Conservation (phyloP, 805 yeast genomes). For the Brettanomyces nanus region DNA sequence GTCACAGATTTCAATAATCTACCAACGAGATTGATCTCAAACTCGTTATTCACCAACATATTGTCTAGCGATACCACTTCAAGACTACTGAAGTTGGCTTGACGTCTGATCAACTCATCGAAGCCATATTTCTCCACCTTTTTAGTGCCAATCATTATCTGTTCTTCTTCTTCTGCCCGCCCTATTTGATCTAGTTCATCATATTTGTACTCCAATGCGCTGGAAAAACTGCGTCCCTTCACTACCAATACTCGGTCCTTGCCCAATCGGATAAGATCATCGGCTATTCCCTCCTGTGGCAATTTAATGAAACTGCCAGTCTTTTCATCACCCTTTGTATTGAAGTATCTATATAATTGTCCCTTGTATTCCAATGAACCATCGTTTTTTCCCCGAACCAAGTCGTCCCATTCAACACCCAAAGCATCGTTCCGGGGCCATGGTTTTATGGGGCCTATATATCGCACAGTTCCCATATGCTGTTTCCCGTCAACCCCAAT, state of each 20-base stretch:
- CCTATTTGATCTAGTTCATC: slow-evolving; percentile 10
- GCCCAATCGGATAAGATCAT: slow-evolving; percentile 16
- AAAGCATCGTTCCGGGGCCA: slow-evolving; percentile 55
- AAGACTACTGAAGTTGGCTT: slow-evolving; percentile 38
- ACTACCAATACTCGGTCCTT: slow-evolving; percentile 7
- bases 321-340: slow-evolving; percentile 21
- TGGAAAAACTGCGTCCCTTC: slow-evolving; percentile 40
- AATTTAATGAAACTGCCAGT: slow-evolving; percentile 61
- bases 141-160: slow-evolving; percentile 40
- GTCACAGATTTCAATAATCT: slow-evolving; percentile 17
- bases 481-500: slow-evolving; percentile 14
- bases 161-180: slow-evolving; percentile 24
- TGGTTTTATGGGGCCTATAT: slow-evolving; percentile 47
- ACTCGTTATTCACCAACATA: slow-evolving; percentile 25
- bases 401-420: slow-evolving; percentile 85
- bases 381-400: slow-evolving; percentile 51
- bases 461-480: slow-evolving; percentile 55
- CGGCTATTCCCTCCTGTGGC: neutral
- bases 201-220: slow-evolving; percentile 23
- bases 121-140: slow-evolving; percentile 58
- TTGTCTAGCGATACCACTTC: slow-evolving; percentile 42
- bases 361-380: slow-evolving; percentile 47
- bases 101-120: slow-evolving; percentile 41
- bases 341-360: slow-evolving; percentile 39
- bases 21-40: slow-evolving; percentile 6